These are phyloP conservation scores for Schizochytrium sp. DNA, from an alignment of 108 stramenopile genomes.

Conservation along the genomic window DNA sequence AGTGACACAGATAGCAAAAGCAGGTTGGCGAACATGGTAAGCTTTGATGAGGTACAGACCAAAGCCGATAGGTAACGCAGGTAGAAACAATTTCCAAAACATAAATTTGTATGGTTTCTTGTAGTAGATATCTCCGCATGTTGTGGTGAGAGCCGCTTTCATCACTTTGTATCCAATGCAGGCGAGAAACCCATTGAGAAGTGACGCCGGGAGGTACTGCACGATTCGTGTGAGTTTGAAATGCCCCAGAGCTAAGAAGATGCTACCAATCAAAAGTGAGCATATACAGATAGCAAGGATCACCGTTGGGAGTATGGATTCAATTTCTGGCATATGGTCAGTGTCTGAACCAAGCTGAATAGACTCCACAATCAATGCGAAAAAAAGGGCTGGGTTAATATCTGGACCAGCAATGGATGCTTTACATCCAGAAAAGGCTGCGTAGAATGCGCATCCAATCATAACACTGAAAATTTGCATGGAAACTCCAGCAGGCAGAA, in stretches of 20 bases:
- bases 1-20: background rate
- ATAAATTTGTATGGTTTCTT: conserved; percentile 41
- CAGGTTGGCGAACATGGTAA: conserved; percentile 22
- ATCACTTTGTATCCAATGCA: conserved; percentile 52
- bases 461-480: conserved; percentile 53
- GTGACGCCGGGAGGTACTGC: conserved; percentile 32
- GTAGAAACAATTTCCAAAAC: conserved; percentile 50
- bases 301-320: conserved; percentile 1
- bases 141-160: conserved; percentile 25
- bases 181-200: conserved; percentile 51
- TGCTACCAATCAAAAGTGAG: background rate
- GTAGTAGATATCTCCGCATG: conserved; percentile 46
- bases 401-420: conserved; percentile 42
- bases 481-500: conserved; percentile 10
- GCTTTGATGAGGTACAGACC: conserved; percentile 20
- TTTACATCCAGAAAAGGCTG: background rate
- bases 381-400: conserved; percentile 53
- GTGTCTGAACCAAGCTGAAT: background rate
- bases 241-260: conserved; percentile 3
- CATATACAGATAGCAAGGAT: conserved; percentile 32
- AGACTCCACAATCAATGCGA: conserved; percentile 1
- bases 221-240: conserved; percentile 15
- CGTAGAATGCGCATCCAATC: conserved; percentile 44
- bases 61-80: conserved; percentile 32
- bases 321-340: background rate